Evolutionary conservation across 805 yeast genomes (phyloP).

Genomic region (Zygotorulaspora chibaensis): DNA sequence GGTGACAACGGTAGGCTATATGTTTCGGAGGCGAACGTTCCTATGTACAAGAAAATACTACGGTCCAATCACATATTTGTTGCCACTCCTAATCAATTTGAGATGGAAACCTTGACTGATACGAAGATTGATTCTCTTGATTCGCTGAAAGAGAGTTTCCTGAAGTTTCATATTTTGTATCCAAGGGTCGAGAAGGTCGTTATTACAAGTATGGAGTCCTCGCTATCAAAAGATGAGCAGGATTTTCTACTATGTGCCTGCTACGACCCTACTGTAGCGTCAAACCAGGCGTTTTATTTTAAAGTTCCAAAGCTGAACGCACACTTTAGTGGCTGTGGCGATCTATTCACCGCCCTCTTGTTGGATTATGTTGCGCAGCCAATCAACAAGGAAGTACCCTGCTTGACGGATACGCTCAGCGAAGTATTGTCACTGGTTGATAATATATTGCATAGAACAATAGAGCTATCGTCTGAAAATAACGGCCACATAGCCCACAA

Average conservation of each 20-base stretch:
- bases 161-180: conserved; percentile 41
- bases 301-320: conserved; percentile 51
- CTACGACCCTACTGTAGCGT: conserved; percentile 36
- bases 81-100: conserved; percentile 73
- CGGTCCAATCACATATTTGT: conserved; percentile 42
- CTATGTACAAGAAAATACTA: conserved; percentile 48
- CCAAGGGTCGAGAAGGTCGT: conserved; percentile 48
- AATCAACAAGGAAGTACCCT: conserved; percentile 3
- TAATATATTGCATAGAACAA: conserved; percentile 41
- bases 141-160: conserved; percentile 39
- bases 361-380: conserved; percentile 36
- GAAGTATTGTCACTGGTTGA: conserved; percentile 41
- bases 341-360: conserved; percentile 59
- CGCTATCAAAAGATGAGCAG: conserved; percentile 3
- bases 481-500: neutral
- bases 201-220: conserved; percentile 49
- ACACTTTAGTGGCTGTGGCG: conserved; percentile 71
- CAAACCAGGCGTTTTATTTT: conserved; percentile 29
- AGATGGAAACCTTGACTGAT: conserved; percentile 57
- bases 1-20: conserved; percentile 87
- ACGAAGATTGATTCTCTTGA: conserved; percentile 38
- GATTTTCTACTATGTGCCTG: conserved; percentile 15
- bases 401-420: conserved; percentile 34
- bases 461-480: conserved; percentile 16
- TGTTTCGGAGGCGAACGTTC: conserved; percentile 56